Evolutionary conservation across 805 yeast genomes (phyloP).

Genomic region (Hemisphaericaspora nanyangensis): DNA sequence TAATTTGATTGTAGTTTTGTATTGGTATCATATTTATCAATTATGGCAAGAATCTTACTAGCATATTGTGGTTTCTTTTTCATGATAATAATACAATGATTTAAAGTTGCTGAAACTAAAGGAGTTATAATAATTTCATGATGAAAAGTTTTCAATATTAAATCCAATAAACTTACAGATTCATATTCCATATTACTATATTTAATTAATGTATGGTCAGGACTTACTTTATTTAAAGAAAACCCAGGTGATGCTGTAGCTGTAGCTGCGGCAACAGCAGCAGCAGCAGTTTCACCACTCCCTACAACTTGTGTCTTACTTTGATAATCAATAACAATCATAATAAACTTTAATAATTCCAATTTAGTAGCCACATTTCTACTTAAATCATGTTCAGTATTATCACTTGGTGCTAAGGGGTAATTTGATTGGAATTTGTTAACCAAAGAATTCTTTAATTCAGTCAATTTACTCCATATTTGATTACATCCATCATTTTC

Average conservation of each 20-base stretch:
- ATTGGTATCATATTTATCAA: constrained; percentile 60
- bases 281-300: constrained; percentile 10
- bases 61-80: constrained; percentile 62
- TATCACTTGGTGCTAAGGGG: constrained; percentile 48
- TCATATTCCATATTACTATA: constrained; percentile 60
- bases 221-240: constrained; percentile 48
- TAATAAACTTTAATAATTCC: constrained; percentile 71
- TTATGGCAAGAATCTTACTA: constrained; percentile 51
- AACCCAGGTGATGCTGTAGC: constrained; percentile 25
- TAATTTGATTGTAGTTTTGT: constrained; percentile 51
- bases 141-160: constrained; percentile 52
- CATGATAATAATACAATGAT: constrained; percentile 59
- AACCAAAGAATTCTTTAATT: constrained; percentile 58
- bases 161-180: constrained; percentile 61
- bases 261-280: too few relatives aligned
- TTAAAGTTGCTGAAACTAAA: constrained; percentile 62
- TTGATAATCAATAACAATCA: constrained; percentile 41
- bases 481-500: constrained; percentile 42
- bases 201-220: constrained; percentile 64
- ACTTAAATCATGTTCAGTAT: constrained; percentile 45
- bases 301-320: constrained; percentile 36
- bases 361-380: constrained; percentile 58
- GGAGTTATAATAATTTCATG: constrained; percentile 54
- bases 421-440: constrained; percentile 54
- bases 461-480: constrained; percentile 55